phyloP scores from a whole-genome alignment of 2,329 filamentous ascomycete species.

The Myrmaecium sp. region DNA sequence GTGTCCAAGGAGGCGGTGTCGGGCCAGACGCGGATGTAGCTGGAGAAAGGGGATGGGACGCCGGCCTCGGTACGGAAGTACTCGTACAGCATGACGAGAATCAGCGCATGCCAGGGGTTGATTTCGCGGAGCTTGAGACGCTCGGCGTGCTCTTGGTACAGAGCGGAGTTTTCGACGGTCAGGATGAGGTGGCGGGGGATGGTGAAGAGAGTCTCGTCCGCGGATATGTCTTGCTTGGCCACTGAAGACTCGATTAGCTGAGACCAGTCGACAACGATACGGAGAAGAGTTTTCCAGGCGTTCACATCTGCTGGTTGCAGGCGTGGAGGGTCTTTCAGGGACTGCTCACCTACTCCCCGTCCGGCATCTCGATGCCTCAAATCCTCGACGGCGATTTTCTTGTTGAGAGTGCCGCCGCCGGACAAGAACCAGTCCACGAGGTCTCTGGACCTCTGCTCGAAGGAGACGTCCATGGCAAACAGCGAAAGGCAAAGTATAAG shows the following conservation, averaged over 20 bases:
- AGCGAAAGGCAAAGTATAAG: not conserved
- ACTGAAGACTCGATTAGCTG: constrained; percentile 32
- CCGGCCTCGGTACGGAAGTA: constrained; percentile 34
- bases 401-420: constrained; percentile 36
- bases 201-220: constrained; percentile 64
- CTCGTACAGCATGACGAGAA: constrained; percentile 71
- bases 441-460: constrained; percentile 27
- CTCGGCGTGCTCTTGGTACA: constrained; percentile 22
- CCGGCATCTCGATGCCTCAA: constrained; percentile 38
- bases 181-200: constrained; percentile 60
- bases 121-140: constrained; percentile 14
- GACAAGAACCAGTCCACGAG: constrained; percentile 42
- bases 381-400: constrained; percentile 42
- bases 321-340: not conserved
- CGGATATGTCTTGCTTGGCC: constrained; percentile 48
- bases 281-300: not conserved
- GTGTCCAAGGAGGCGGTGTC: constrained; percentile 58
- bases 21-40: constrained; percentile 65
- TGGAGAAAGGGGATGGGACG: constrained; percentile 64
- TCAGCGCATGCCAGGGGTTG: constrained; percentile 39
- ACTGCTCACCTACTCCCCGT: constrained; percentile 43
- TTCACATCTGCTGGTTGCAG: not conserved
- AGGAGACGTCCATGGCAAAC: constrained; percentile 10
- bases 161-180: constrained; percentile 51
- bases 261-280: constrained; percentile 3